Base-by-base conservation (phyloP, 2,329 filamentous ascomycete species). In the Aspergillus felis region DNA sequence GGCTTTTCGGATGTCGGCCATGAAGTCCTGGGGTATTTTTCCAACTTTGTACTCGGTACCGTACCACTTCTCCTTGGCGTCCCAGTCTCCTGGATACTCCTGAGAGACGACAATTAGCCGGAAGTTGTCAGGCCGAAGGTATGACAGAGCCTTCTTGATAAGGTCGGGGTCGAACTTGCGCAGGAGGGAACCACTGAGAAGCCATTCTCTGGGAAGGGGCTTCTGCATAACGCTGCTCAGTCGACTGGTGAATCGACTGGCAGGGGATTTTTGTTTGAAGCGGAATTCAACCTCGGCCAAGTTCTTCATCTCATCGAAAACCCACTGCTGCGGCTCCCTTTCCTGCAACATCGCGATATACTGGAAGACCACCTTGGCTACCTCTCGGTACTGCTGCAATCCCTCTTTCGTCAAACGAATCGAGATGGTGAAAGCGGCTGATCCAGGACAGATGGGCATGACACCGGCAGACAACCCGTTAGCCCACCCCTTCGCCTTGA, bases 61-160 rank as follows among this genome's bases (percentile, higher is more conserved):
- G 67, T 99, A 99, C 94, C 94, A 99, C 71, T 92, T 91, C 78
- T 99, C 94, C 70, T 89, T 95, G 71, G 87, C 78, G 63, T 95
- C 84, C 90, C 91, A 97, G 53, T 85, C 83, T 0, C 91, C 92
- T 0, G 92, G 92, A 64, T 87, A 89, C 8, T 90, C 88, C 68
- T 92, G 90, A 25, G 91, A 93, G 28, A 95, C 86, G 51, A 97
- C 81, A 1, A 86, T 87, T 72, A 97, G 83, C 29, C 91, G 85
- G 77, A 97, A 92, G 70, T 97, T 97, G 71, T 97, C 92, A 0
- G 92, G 90, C 22, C 87, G 83, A 50, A 99, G 77, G 68, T 85
- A 89, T 4, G 84, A 81, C 66, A 97, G 79, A 0, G 87, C 90
- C 62, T 88, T 81, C 63, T 85, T 82, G 71, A 99, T 96, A 51